Evolutionary conservation across 2,329 filamentous ascomycete genomes (phyloP), one percentile per base, ranked within the genome.

Genomic region (Hypoxylon sp.): DNA sequence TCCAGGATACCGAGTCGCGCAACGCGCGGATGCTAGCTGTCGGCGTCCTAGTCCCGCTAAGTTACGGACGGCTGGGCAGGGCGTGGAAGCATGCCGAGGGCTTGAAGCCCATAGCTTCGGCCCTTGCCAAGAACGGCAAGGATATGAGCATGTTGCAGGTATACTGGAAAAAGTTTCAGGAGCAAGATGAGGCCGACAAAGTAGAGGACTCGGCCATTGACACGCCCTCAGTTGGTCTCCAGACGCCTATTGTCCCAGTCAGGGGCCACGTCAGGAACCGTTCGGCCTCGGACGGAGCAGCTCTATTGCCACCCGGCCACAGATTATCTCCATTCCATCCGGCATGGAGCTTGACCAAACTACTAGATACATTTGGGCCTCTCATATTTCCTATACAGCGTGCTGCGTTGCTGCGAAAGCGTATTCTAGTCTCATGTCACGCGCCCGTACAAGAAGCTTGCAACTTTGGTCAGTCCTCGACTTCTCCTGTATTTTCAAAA

Each of bases 11-110:
- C 59, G 86, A 85, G 48, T 86, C 91, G 48, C 88, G 95, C 58
- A 91, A 96, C 80, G 95, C 95, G 46, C 86, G 90, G 67, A 97
- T 99, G 87, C 87, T 97, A 62, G 90, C 94, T 11, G 92, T 98
- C 1, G 95, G 95, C 35, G 85, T 94, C 23, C 78, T 99, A 65
- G 92, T 98, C 1, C 91, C 92, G 5, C 75, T 97, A 48, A 94
- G 89, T 71, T 90, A 90, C 70, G 94, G 94, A 20, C 84, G 92
- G 51, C 79, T 98, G 18, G 95, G 95, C 3, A 86, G 93, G 63
- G 90, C 89, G 48, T 99, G 95, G 95, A 85, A 88, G 65, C 92
- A 97, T 77, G 92, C 92, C 4, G 84, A 89, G 52, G 83, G 79
- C 17, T 74, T 99, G 62, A 90, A 90, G 76, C 81, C 84, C 21